Evolutionary conservation across 352 stramenopile species (phyloP).

Genomic region (Globisporangium canariense): DNA sequence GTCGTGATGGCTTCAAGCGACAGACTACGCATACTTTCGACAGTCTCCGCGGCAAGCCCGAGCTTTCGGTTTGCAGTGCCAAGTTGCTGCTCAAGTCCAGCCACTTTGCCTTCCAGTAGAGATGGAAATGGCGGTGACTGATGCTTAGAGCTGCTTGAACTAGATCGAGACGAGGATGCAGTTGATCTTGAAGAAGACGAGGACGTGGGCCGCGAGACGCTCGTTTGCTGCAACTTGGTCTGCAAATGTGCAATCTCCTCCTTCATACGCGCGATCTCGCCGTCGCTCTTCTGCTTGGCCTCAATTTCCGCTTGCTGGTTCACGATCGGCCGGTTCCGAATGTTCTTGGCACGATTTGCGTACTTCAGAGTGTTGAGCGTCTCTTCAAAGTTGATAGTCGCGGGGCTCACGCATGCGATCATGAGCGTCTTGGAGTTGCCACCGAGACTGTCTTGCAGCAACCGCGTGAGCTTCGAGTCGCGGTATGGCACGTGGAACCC

Average conservation of each 20-base stretch:
- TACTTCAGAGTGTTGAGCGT: conserved; percentile 98
- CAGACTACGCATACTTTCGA: conserved; percentile 53
- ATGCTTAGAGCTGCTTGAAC: background rate
- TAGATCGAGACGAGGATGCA: background rate
- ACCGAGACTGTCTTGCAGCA: conserved; percentile 86
- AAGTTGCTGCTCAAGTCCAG: conserved; percentile 24
- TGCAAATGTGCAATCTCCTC: conserved; percentile 75
- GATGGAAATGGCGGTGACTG: background rate
- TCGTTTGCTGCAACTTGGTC: conserved; percentile 48
- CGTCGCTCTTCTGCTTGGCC: conserved; percentile 43
- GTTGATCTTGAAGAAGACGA: background rate
- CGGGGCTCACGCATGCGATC: conserved; percentile 86
- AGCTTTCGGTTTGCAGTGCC: conserved; percentile 37
- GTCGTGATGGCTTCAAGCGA: conserved; percentile 67
- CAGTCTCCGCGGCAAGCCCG: conserved; percentile 34
- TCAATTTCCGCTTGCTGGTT: conserved; percentile 81
- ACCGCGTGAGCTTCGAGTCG: conserved; percentile 88
- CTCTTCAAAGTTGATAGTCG: conserved; percentile 89
- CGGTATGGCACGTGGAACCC: conserved; percentile 85
- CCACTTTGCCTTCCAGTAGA: background rate
- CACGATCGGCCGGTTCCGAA: conserved; percentile 98
- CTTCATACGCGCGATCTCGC: conserved; percentile 70
- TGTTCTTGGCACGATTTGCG: conserved; percentile 99
- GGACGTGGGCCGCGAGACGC: conserved; percentile 6
- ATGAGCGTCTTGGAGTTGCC: conserved; percentile 90